Base-by-base conservation (phyloP, 805 yeast genomes). In the Dipodascus albidus region DNA sequence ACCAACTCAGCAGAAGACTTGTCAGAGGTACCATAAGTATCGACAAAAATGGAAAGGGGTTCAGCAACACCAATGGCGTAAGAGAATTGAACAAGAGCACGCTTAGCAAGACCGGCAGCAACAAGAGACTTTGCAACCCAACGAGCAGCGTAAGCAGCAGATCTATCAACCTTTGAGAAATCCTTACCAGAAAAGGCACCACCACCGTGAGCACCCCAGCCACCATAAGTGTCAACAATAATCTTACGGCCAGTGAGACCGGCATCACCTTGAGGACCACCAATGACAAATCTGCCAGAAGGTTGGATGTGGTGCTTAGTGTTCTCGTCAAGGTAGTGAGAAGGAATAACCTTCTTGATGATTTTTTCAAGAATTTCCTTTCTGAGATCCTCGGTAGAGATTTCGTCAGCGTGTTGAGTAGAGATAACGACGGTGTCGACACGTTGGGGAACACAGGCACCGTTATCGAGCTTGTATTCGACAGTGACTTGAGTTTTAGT, bases 121-220 rank as follows among this genome's bases (percentile, higher is more conserved):
- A 93, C 95, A 66, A 93, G 82, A 54, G 99, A 93, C 80, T 93
- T 93, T 73, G 99, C 99, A 67, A 93, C 97, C 99, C 99, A 93
- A 80, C 99, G 89, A 66, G 99, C 99, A 68, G 99, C 97, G 72
- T 93, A 93, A 63, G 99, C 99, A 70, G 99, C 99, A 61, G 98
- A 91, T 79, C 99, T 87, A 76, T 93, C 99, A 69, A 93, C 99
- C 82, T 93, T 93, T 73, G 97, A 88, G 87, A 87, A 93, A 76
- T 93, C 99, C 81, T 93, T 93, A 75, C 99, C 99, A 60, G 96
- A 86, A 89, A 93, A 93, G 61, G 99, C 99, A 81, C 99, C 99
- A 81, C 99, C 99, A 77, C 99, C 99, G 81, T 93, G 99, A 69
- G 99, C 98, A 76, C 99, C 97, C 95, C 99, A 95, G 69, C 99